phyloP scores from a whole-genome alignment of 1,139 yeast species.

The Casaregolazyma suthepensis region DNA sequence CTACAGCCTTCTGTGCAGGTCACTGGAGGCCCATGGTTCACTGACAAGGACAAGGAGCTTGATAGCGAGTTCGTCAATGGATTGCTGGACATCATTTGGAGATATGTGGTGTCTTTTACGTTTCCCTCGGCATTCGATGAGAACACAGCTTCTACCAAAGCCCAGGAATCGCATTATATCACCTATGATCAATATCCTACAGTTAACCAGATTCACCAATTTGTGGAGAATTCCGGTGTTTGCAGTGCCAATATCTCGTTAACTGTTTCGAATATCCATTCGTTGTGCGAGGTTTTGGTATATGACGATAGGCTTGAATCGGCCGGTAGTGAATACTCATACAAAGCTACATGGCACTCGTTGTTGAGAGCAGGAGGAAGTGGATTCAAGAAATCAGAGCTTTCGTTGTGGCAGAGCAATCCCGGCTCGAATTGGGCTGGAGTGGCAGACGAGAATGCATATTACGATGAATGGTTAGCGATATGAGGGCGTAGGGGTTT shows the following conservation, averaged over 20 bases:
- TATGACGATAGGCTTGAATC: constrained; percentile 82
- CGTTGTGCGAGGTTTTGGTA: constrained; percentile 80
- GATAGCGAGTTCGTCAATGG: constrained; percentile 92
- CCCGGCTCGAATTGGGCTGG: background rate
- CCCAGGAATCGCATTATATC: constrained; percentile 43
- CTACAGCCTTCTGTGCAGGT: constrained; percentile 92
- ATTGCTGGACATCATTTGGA: constrained; percentile 78
- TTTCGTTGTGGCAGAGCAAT: background rate
- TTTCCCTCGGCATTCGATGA: constrained; percentile 60
- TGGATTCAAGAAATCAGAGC: constrained; percentile 1
- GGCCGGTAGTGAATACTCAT: constrained; percentile 39
- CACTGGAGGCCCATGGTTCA: constrained; percentile 99
- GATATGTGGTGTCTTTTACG: constrained; percentile 69
- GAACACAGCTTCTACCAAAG: constrained; percentile 11
- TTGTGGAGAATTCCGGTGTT: constrained; percentile 67
- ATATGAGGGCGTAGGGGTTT: background rate
- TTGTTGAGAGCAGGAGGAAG: constrained; percentile 42
- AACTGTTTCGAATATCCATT: constrained; percentile 63
- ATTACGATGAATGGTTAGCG: constrained; percentile 33
- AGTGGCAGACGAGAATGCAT: constrained; percentile 29
- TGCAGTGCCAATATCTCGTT: constrained; percentile 64
- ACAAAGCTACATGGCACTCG: constrained; percentile 50
- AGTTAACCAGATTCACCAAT: constrained; percentile 64
- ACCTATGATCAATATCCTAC: constrained; percentile 60
- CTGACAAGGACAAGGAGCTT: constrained; percentile 73